These are phyloP conservation scores for Rubia occidens DNA, from an alignment of 305 asterid species.

Conservation along the genomic window DNA sequence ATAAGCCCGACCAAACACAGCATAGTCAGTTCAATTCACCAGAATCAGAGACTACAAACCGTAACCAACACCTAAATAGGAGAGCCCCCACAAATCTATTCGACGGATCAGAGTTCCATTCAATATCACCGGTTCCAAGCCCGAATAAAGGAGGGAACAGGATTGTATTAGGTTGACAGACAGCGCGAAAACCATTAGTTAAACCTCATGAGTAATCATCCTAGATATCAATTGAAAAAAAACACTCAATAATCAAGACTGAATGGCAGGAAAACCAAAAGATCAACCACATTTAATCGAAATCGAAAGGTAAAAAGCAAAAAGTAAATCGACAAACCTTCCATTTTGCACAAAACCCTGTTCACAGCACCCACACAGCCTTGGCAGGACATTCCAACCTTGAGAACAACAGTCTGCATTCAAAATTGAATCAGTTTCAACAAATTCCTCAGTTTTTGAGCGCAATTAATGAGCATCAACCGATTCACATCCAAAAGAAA, in stretches of 20 bases:
- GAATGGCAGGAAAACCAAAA: not conserved
- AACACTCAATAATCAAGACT: not conserved
- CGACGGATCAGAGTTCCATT: not conserved
- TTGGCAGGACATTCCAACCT: constrained; percentile 91
- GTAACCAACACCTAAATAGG: not conserved
- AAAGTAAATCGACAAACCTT: constrained; percentile 40
- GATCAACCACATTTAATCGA: not conserved
- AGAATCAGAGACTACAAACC: not conserved
- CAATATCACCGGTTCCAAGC: not conserved
- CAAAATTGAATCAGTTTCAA: not conserved
- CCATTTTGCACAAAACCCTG: constrained; percentile 76
- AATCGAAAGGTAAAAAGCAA: not conserved
- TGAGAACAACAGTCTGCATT: constrained; percentile 78
- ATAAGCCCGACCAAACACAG: no score
- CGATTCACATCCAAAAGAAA: not conserved
- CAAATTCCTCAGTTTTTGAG: not conserved
- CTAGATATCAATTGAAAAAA: not conserved
- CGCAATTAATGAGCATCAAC: not conserved
- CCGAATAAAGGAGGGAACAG: not conserved
- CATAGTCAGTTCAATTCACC: not conserved
- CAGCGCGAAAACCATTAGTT: no score
- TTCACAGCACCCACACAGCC: constrained; percentile 91
- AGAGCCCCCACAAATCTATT: not conserved
- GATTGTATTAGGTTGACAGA: no score
- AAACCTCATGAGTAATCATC: not conserved